Conservation (phyloP, 495 filamentous ascomycete species). For the Aspergillus steynii region DNA sequence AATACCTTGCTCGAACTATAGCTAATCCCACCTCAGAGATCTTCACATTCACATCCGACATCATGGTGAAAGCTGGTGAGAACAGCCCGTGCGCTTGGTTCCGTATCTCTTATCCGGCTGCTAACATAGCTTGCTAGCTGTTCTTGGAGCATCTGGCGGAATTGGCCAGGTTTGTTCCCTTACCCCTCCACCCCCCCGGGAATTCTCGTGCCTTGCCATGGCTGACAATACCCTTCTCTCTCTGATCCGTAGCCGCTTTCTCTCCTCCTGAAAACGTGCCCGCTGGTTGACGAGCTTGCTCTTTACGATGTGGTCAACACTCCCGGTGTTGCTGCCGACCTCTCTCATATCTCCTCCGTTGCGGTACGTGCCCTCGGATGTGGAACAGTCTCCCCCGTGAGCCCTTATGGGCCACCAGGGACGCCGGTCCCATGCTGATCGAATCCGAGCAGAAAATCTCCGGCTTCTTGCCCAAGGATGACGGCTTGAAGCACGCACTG, state of each 20-base stretch:
- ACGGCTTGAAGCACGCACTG: conserved; percentile 84
- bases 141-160: conserved; percentile 95
- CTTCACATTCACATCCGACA: conserved; percentile 31
- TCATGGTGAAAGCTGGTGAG: conserved; percentile 89
- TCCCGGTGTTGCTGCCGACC: conserved; percentile 90
- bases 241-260: conserved; percentile 72
- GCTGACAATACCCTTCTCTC: not conserved
- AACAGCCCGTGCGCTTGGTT: conserved; percentile 4
- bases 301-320: conserved; percentile 99
- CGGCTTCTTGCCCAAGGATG: conserved; percentile 85
- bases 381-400: not conserved
- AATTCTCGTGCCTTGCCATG: not conserved
- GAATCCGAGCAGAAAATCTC: conserved; percentile 68
- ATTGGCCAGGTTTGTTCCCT: conserved; percentile 81
- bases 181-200: not conserved
- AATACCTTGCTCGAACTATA: not conserved
- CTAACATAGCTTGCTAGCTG: conserved; percentile 54
- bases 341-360: conserved; percentile 93
- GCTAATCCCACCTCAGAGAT: not conserved
- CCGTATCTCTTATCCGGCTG: not conserved
- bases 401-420: too few species aligned
- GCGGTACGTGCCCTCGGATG: conserved; percentile 61
- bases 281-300: conserved; percentile 84
- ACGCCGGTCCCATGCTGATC: not conserved
- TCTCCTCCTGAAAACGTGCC: conserved; percentile 85